Base-by-base conservation (phyloP, 2,329 filamentous ascomycete species). In the Colletotrichum filicis region DNA sequence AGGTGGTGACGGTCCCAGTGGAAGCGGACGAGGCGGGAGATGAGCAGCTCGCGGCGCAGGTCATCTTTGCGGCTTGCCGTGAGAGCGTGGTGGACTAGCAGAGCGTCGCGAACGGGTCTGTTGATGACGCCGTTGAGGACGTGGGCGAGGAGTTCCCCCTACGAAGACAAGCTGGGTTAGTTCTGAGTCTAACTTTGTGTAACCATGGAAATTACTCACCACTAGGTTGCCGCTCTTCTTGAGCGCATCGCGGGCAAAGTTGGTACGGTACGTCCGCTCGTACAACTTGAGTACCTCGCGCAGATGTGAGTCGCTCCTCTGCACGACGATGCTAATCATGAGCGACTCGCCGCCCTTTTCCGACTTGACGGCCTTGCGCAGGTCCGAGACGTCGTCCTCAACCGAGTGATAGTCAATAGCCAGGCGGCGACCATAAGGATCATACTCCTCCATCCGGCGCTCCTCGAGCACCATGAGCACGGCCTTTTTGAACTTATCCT, bases 81-180 rank as follows among this genome's bases (percentile, higher is more conserved):
- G 76, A 98, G 91, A 2, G 97, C 96, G 84, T 98, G 97, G 82
- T 97, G 92, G 1, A 99, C 87, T 3, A 98, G 91, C 49, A 98
- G 89, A 3, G 96, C 95, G 82, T 98, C 97, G 68, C 97, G 94
- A 75, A 97, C 95, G 6, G 97, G 95, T 72, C 94, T 94, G 85
- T 98, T 98, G 85, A 98, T 97, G 70, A 97, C 92, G 78, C 97
- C 97, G 84, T 98, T 98, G 79, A 99, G 92, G 77, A 98, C 94
- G 83, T 98, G 97, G 0, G 95, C 94, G 49, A 98, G 91, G 24
- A 97, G 92, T 85, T 99, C 97, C 75, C 97, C 97, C 95, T 98
- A 0, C 4, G 35, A 12, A 42, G 77, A 8, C 26, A 9, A n/a
- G 30, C 4, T 30, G 22, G 24, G 73, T 78, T 60, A 67, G 56